Percentiles rank a stretch among this genome's conserved stretches.
Conservation (phyloP, 2,329 filamentous ascomycete species). For the Fusarium staphyleae region DNA sequence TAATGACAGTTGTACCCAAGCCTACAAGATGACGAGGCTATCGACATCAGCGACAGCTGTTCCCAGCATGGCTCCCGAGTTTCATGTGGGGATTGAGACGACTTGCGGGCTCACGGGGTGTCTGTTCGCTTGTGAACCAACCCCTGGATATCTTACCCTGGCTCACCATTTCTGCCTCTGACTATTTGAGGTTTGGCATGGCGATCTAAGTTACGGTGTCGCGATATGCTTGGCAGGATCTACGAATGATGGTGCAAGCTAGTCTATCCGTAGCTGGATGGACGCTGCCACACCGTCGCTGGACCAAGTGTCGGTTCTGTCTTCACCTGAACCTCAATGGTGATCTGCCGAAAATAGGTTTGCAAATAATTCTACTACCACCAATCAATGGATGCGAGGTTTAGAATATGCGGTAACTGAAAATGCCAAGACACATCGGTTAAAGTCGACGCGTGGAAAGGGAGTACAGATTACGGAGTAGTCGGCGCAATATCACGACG, state of each 20-base stretch:
- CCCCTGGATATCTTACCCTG: constrained; percentile 1
- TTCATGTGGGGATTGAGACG: constrained; percentile 12
- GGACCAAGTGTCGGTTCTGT: constrained; percentile 19
- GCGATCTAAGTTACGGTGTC: constrained; percentile 22
- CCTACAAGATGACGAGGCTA: constrained; percentile 16
- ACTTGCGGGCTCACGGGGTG: constrained; percentile 7
- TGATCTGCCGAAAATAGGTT: constrained; percentile 29
- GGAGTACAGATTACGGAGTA: constrained; percentile 8
- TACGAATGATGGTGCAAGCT: constrained; percentile 10
- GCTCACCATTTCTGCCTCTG: background rate
- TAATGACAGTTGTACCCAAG: constrained; percentile 1
- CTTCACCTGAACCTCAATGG: constrained; percentile 31
- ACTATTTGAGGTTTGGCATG: constrained; percentile 13
- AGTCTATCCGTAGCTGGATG: too few species aligned
- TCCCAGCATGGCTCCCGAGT: constrained; percentile 10
- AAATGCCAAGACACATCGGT: constrained; percentile 15
- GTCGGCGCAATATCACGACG: constrained; percentile 5
- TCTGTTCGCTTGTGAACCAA: constrained; percentile 1
- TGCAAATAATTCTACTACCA: constrained; percentile 19
- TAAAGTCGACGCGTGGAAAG: constrained; percentile 7
- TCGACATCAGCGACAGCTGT: constrained; percentile 16
- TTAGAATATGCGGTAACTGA: constrained; percentile 2
- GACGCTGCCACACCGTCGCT: constrained; percentile 20
- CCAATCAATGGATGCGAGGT: constrained; percentile 10
- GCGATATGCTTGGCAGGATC: constrained; percentile 26